Base-by-base conservation (phyloP, 257 asterid genomes). In the Fraxinus quadrangulata region DNA sequence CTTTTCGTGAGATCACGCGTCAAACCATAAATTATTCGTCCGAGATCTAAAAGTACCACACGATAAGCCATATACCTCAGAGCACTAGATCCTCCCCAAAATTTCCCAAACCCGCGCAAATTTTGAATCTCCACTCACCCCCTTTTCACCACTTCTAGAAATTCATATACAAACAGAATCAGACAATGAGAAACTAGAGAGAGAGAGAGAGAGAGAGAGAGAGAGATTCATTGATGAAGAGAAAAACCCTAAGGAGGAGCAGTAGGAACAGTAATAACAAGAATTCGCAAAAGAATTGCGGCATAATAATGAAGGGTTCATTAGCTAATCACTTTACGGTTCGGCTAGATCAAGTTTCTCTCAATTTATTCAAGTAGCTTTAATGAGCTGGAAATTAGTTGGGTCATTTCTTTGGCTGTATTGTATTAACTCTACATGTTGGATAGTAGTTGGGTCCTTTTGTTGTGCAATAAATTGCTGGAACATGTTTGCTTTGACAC, bases 241-340 rank as follows among this genome's bases (percentile, higher is more conserved):
- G 84, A 13, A 83, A 81, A 77, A 31, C 78, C 79, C 74, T 31
- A 11, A 79, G 65, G 30, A 71, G 83, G 54, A 82, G 78, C 42
- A 84, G 33, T 10, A 78, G 30, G 42, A 83, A 42, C 6, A 75
- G 72, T 24, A 72, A 28, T 49, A 80, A 81, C 63, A 81, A 79
- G 79, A 82, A 78, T 16, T 72, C 72, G 67, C 71, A 75, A 0
- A 75, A 73, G 45, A 67, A 33, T 61, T 67, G 80, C 1, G 28
- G 70, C 19, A 37, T 39, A 54, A 87, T 79, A 86, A 85, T 81
- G 81, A 92, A 92, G 80, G 94, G 96, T 36, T 86, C 96, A 1
- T 68, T 92, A 40, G 39, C 89, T 3, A 82, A 83, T 45, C 96
- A 89, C 80, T 66, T 94, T 70, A 87, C 87, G 74, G 75, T 90